Evolutionary conservation across 2,329 filamentous ascomycete species (phyloP).

Genomic region (Neurospora crassa): DNA sequence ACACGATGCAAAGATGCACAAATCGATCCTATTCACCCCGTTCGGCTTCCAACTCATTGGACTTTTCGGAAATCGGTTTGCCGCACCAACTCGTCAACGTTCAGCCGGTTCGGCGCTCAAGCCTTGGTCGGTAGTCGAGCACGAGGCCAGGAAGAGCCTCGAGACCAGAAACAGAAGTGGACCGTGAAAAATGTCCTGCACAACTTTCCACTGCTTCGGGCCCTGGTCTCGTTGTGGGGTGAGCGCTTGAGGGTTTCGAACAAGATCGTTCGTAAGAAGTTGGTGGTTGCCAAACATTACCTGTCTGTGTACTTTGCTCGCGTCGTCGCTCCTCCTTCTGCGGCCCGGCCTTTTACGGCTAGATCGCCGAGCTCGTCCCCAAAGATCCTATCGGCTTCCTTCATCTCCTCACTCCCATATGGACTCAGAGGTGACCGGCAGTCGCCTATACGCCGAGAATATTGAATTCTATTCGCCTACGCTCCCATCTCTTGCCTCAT

Average conservation of each 20-base stretch:
- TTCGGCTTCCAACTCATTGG: not conserved
- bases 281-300: not conserved
- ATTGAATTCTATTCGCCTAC: not conserved
- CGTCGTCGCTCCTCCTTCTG: not conserved
- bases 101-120: not conserved
- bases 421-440: not conserved
- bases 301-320: not conserved
- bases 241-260: not conserved
- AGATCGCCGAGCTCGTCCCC: not conserved
- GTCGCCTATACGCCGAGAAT: not conserved
- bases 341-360: not conserved
- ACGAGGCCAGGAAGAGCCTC: not conserved
- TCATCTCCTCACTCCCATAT: not conserved
- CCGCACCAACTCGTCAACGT: not conserved
- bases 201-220: not conserved
- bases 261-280: not conserved
- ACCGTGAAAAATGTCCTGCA: not conserved
- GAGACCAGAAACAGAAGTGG: not conserved
- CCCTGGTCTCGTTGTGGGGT: not conserved
- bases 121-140: not conserved
- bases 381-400: not conserved
- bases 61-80: not conserved
- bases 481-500: not conserved
- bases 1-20: not conserved
- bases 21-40: not conserved